phyloP scores from a whole-genome alignment of 2,329 filamentous ascomycete genomes.

The Berkeleyomyces basicola region DNA sequence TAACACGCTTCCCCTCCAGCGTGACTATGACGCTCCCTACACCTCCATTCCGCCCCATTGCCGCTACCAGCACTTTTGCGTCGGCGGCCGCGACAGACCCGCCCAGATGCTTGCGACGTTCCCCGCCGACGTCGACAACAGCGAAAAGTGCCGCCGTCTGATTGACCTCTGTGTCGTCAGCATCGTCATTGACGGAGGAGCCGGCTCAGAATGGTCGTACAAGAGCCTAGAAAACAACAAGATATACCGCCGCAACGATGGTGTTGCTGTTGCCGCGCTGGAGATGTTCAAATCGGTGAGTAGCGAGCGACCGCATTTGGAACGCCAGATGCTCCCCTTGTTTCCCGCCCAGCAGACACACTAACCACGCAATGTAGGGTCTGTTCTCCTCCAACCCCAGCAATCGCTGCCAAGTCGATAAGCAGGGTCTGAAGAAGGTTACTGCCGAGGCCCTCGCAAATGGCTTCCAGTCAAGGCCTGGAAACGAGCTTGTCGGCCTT shows the following conservation, averaged over 20 bases:
- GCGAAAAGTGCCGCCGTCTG: constrained; percentile 57
- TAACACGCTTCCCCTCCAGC: constrained; percentile 20
- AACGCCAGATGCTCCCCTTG: background rate
- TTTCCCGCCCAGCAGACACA: background rate
- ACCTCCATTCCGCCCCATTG: constrained; percentile 67
- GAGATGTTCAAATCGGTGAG: constrained; percentile 79
- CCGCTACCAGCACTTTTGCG: constrained; percentile 67
- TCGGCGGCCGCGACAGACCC: constrained; percentile 60
- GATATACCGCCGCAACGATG: constrained; percentile 71
- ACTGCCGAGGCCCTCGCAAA: constrained; percentile 59
- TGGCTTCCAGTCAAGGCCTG: constrained; percentile 68
- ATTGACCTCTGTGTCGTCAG: constrained; percentile 67
- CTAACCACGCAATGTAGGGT: constrained; percentile 30
- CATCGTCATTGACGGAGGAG: constrained; percentile 72
- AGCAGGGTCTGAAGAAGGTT: constrained; percentile 55
- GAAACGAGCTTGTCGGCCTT: constrained; percentile 69
- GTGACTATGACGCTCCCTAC: constrained; percentile 40
- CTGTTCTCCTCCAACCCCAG: constrained; percentile 67
- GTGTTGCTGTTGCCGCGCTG: constrained; percentile 56
- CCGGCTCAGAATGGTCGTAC: constrained; percentile 82
- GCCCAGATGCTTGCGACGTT: constrained; percentile 55
- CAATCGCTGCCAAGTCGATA: constrained; percentile 84
- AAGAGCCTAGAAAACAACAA: constrained; percentile 79
- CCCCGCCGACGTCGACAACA: constrained; percentile 50
- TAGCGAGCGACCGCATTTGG: background rate